These are phyloP conservation scores for Diaporthe capsici DNA, from an alignment of 2,329 filamentous ascomycete species.

Conservation along the genomic window DNA sequence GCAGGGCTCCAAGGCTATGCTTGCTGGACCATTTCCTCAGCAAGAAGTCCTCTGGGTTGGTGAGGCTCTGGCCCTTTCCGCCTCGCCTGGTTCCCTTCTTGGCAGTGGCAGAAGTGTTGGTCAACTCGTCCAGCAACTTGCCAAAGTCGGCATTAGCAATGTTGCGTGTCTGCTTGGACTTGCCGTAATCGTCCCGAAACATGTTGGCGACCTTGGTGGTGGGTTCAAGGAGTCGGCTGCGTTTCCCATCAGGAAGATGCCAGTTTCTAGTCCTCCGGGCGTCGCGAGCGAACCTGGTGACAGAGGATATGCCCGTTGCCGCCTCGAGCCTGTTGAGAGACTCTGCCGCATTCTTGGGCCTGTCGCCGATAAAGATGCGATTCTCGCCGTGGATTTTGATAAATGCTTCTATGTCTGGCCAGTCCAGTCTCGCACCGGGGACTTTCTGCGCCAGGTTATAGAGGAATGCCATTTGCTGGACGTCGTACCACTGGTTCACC, in stretches of 20 bases:
- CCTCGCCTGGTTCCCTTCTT: background rate
- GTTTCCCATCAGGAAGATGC: background rate
- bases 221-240: background rate
- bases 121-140: constrained; percentile 1
- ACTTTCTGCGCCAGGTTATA: background rate
- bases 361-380: background rate
- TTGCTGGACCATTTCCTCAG: constrained; percentile 8
- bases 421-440: background rate
- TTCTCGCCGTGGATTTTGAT: constrained; percentile 7
- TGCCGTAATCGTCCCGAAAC: background rate
- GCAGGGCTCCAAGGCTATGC: background rate
- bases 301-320: constrained; percentile 7
- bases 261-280: background rate
- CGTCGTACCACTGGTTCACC: constrained; percentile 21
- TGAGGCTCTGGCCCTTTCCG: background rate
- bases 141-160: constrained; percentile 14
- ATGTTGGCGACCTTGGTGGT: constrained; percentile 18
- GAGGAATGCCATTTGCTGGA: constrained; percentile 15
- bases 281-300: background rate
- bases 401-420: constrained; percentile 15
- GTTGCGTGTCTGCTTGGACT: background rate
- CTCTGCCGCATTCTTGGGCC: constrained; percentile 7
- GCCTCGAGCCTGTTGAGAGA: constrained; percentile 16
- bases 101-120: background rate
- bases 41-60: background rate